Evolutionary conservation across 768 basidiomycete genomes (phyloP), one percentile per base, ranked within the genome.

Genomic region (Galerina marginata): DNA sequence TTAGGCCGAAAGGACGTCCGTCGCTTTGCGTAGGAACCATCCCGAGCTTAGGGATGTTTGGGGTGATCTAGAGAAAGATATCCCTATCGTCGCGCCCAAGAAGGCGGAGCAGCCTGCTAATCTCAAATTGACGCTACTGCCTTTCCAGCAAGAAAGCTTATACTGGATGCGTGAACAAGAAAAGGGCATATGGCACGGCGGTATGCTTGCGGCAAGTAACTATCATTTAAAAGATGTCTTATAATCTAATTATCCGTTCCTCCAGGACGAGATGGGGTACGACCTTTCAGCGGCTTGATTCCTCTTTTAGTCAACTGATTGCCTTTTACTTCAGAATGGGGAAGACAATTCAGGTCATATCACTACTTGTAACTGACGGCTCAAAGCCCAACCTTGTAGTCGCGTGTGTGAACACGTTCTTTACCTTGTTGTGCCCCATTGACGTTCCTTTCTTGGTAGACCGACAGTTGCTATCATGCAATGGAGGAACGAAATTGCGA

Each of bases 91-190:
- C 57, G 75, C 81, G 33, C 93, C 95, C 2, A 75, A 84, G 52
- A 85, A 86, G 67, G 91, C 90, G 48, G 83, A 84, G 29, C 95
- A 96, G 58, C 96, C 97, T 2, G 78, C 76, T 2, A 88, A 87
- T n/a, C 78, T 99, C 60, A 96, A 94, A 72, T 83, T 93, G 51
- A 87, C 84, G 0, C 83, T 99, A 3, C 79, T 99, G 38, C 96
- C 96, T 1, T 99, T 99, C 84, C 97, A 99, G 73, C 86, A 85
- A 54, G 97, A 99, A 76, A 94, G 93, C 75, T 79, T 99, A 63
- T 89, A 81, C 68, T 99, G 97, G 97, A 96, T 99, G 94, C 85
- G 86, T 65, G 83, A 93, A 69, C 97, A 99, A 77, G 97, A 99
- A 72, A 78, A 88, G 55, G 84, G 91, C 6, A 75, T 86, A 2